phyloP scores from a whole-genome alignment of 2,329 filamentous ascomycete genomes.

The Trichoderma polysporum region DNA sequence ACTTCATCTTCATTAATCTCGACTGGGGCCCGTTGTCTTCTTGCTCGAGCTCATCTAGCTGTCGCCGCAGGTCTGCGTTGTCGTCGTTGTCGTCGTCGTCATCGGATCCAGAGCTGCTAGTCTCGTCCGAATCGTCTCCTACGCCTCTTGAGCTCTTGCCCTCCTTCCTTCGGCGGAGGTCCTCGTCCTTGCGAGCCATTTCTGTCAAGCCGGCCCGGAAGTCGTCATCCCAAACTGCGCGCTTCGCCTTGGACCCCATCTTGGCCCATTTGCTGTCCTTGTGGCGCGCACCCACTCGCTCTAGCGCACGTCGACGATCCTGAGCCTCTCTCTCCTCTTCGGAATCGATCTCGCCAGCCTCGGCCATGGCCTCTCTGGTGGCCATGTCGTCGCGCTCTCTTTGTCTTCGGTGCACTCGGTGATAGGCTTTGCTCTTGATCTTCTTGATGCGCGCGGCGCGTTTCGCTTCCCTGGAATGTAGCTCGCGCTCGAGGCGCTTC shows the following conservation, averaged over 20 bases:
- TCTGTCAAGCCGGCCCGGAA: conserved; percentile 75
- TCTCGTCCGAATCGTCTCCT: conserved; percentile 54
- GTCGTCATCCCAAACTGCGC: conserved; percentile 85
- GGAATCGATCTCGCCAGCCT: conserved; percentile 61
- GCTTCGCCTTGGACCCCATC: conserved; percentile 72
- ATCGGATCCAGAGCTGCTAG: conserved; percentile 59
- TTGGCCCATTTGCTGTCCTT: conserved; percentile 92
- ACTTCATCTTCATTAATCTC: conserved; percentile 80
- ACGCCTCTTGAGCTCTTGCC: conserved; percentile 56
- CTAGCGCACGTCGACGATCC: conserved; percentile 76
- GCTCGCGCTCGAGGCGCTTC: conserved; percentile 75
- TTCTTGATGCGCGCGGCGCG: conserved; percentile 93
- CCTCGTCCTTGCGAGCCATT: conserved; percentile 79
- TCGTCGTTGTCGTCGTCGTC: conserved; percentile 47
- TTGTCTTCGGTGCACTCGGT: conserved; percentile 84
- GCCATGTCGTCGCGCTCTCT: conserved; percentile 54
- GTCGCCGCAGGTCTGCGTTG: conserved; percentile 48
- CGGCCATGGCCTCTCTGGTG: conserved; percentile 51
- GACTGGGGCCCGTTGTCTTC: conserved; percentile 57
- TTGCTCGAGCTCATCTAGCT: conserved; percentile 44
- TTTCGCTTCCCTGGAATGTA: conserved; percentile 84
- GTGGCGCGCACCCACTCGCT: conserved; percentile 82
- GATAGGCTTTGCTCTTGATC: conserved; percentile 97
- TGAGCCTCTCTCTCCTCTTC: conserved; percentile 62
- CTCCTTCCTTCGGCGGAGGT: conserved; percentile 75